Percentiles rank a stretch among this genome's conserved stretches.
These are phyloP conservation scores for Ophiognomonia clavigignenti-juglandacearum DNA, from an alignment of 2,329 filamentous ascomycete genomes.

Conservation along the genomic window DNA sequence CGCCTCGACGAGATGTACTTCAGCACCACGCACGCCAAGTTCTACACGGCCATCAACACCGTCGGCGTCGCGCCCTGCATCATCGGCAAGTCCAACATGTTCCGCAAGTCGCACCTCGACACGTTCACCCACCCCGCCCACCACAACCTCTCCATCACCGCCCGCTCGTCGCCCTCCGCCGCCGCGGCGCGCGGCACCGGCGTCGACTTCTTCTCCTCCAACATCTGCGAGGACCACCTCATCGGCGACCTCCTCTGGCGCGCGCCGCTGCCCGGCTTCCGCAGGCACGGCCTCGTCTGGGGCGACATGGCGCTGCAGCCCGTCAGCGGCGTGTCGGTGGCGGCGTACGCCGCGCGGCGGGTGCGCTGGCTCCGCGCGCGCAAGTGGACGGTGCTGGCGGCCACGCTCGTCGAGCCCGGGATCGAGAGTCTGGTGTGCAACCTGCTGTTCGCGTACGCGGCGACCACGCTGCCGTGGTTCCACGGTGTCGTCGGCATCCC, in stretches of 20 bases:
- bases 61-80: slow-evolving; percentile 88
- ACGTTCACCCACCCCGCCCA: slow-evolving; percentile 53
- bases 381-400: slow-evolving; percentile 87
- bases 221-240: slow-evolving; percentile 96
- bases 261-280: slow-evolving; percentile 55
- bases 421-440: slow-evolving; percentile 86
- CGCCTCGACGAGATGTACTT: slow-evolving; percentile 93
- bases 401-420: slow-evolving; percentile 87
- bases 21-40: slow-evolving; percentile 89
- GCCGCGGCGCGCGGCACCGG: slow-evolving; percentile 53
- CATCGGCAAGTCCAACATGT: slow-evolving; percentile 98
- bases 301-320: slow-evolving; percentile 90
- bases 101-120: slow-evolving; percentile 85
- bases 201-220: slow-evolving; percentile 88
- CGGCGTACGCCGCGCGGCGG: slow-evolving; percentile 72
- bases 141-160: slow-evolving; percentile 31
- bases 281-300: slow-evolving; percentile 78
- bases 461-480: slow-evolving; percentile 69
- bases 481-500: slow-evolving; percentile 46
- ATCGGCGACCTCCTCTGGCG: slow-evolving; percentile 92
- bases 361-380: slow-evolving; percentile 88
- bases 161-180: too few relatives aligned
- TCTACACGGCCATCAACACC: slow-evolving; percentile 96
- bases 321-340: slow-evolving; percentile 73
- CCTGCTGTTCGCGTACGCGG: slow-evolving; percentile 70